These are phyloP conservation scores for Fusarium redolens DNA, from an alignment of 2,329 filamentous ascomycete species.

Conservation along the genomic window DNA sequence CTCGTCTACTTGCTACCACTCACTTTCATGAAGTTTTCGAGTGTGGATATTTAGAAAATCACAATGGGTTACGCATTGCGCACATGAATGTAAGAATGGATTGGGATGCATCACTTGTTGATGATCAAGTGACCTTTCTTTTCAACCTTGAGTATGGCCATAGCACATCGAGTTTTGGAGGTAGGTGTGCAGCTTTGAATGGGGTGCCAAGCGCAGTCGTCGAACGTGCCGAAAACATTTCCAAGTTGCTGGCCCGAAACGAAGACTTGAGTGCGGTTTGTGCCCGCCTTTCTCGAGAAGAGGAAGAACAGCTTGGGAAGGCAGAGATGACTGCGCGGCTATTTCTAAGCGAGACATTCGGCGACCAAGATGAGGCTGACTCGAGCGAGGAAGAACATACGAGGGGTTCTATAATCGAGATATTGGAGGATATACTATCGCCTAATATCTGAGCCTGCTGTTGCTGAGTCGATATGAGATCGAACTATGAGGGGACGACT, in stretches of 20 bases:
- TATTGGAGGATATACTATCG: slow-evolving; percentile 33
- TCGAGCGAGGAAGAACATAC: not conserved
- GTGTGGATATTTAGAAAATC: slow-evolving; percentile 64
- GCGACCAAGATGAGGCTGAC: not conserved
- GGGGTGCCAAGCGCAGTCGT: slow-evolving; percentile 80
- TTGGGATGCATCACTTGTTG: slow-evolving; percentile 57
- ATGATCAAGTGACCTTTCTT: slow-evolving; percentile 77
- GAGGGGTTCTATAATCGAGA: slow-evolving; percentile 13
- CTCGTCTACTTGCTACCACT: slow-evolving; percentile 70
- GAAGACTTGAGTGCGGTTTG: slow-evolving; percentile 82
- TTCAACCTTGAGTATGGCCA: slow-evolving; percentile 77
- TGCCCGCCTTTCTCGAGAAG: slow-evolving; percentile 71
- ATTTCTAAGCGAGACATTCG: slow-evolving; percentile 59
- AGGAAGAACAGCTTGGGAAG: slow-evolving; percentile 73
- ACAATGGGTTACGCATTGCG: slow-evolving; percentile 66
- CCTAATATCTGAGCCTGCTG: not conserved
- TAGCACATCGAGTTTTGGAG: slow-evolving; percentile 85
- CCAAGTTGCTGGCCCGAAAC: slow-evolving; percentile 73
- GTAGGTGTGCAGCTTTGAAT: slow-evolving; percentile 86
- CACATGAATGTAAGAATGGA: slow-evolving; percentile 80
- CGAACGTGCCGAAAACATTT: slow-evolving; percentile 79
- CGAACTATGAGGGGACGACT: not conserved
- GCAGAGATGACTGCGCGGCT: slow-evolving; percentile 71
- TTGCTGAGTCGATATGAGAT: not conserved
- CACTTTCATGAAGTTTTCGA: slow-evolving; percentile 81